Base-by-base conservation (phyloP, 805 yeast species). In the Yarrowia keelungensis region DNA sequence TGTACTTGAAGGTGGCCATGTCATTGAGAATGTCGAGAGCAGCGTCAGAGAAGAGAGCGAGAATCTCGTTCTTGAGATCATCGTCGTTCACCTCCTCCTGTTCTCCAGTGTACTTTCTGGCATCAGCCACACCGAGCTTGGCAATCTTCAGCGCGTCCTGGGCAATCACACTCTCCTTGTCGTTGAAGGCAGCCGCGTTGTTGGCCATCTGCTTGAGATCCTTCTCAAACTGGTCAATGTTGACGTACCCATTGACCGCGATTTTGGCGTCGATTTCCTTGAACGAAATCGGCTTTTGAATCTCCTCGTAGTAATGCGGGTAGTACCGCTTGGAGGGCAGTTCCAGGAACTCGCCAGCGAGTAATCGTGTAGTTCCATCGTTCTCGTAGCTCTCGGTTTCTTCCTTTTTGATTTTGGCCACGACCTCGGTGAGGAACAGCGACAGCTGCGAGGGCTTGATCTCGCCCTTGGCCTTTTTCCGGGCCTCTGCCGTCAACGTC, bases 131-230 rank as follows among this genome's bases (percentile, higher is more conserved):
- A 14, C 89, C 91, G 73, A 83, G 85, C 32, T 85, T 83, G 61
- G 81, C 81, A 59, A 91, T 84, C 69, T 80, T 81, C 15, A 78
- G 76, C 1, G 96, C 88, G 75, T 89, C 90, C 53, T 80, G 81
- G 0, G 90, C 94, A 66, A 92, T 88, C 75, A 86, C 82, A 69
- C 87, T 81, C 19, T 83, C 83, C 39, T 85, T 84, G 74, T 89
- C 92, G 74, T 92, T 92, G 76, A 87, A 92, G 0, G 86, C 80
- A 69, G 80, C 79, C 38, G 97, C 97, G 75, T 92, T 92, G 59
- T 83, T 81, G 45, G 86, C 83, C 87, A 92, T 84, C 70, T 86
- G 78, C 72, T 85, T 83, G 71, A 92, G 83, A 74, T 91, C 97
- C 16, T 77, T 81, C 46, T 83, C 73, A 72, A 90, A 81, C 71